Base-by-base conservation (phyloP, 2,329 filamentous ascomycete species). In the Paecilomyces sp. region DNA sequence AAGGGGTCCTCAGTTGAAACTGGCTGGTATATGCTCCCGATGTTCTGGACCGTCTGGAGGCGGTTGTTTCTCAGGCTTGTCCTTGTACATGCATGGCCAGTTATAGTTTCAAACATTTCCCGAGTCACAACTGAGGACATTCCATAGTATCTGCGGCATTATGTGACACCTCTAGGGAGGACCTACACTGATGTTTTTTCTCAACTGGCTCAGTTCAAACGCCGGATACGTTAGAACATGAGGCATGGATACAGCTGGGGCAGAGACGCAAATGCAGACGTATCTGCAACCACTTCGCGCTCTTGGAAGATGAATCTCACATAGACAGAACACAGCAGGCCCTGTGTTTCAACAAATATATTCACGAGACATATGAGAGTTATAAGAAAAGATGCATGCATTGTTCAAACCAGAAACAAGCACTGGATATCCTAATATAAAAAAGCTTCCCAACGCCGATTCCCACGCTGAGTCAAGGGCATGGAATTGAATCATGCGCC, bases 391-490 rank as follows among this genome's bases (percentile, higher is more conserved):
- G 52, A 54, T n/a, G 36, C 28, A 52, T 9, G 36, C 28, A 52
- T 9, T 41, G 12, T 57, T 55, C 30, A 36, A 58, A n/a, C 47
- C 47, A 58, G 33, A 52, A 58, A 24, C 25, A 53, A 11, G 51
- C 30, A 56, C 30, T 22, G 30, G 33, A 56, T 56, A 31, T 34
- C 55, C 33, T 56, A 47, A 56, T 15, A 57, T 28, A 28, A 28
- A 28, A 57, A 61, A 62, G 8, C 8, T 64, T 59, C 63, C 64
- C 55, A 68, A 68, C 66, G 66, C 66, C 65, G 57, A 13, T 53
- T 53, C 24, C 51, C 28, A 30, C 51, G 51, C 60, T 58, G 59
- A 41, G 51, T 57, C 54, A 33, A 60, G 53, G 34, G 61, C n/a
- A 58, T 53, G 58, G 55, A 30, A 33, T 56, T 25, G 51, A 54